Evolutionary conservation across 176 grass and related monocot genomes (phyloP), one percentile per base, ranked within the genome.

Genomic region (Urochloa ruziziensis): DNA sequence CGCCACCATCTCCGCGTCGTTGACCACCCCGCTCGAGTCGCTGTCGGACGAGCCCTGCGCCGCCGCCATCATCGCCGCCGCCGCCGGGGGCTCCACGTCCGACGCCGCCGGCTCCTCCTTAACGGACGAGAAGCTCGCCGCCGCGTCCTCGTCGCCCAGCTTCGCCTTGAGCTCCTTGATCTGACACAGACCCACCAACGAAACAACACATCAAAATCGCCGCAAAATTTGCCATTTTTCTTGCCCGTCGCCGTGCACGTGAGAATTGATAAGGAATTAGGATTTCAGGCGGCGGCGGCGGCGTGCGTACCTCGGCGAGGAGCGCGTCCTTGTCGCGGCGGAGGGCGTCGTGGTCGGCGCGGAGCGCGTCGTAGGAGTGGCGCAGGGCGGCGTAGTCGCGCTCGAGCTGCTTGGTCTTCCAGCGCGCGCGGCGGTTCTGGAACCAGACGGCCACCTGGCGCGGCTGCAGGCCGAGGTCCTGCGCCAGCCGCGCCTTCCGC

Each of bases 381-480:
- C 89, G 82, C 75, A 95, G 86, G 27, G 90, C 78, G 14, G 71
- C 70, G 53, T 86, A 92, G 79, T 95, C 93, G 48, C 90, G 93
- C 88, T 95, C 93, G 6, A 95, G 88, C 61, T 86, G 85, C 88
- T 95, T 95, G 10, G 93, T 95, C 90, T 95, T 95, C 90, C 87
- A 95, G 3, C 93, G 78, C 8, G 93, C 93, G 39, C 93, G 93
- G 48, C 93, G 93, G 79, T 95, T 95, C 88, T 95, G 93, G 83
- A 95, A 95, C 93, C 93, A 95, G 47, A 95, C 88, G 18, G 93
- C 93, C 29, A 95, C 93, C 63, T 95, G 93, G 18, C 93, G 90
- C 12, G 90, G 93, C 85, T 95, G 93, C 46, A 95, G 88, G 33
- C 93, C 88, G 17, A 95, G 93, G 30, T 95, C 90, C 4, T 71